Conservation (phyloP, 495 filamentous ascomycete species). For the Hypoxylon perforatum region DNA sequence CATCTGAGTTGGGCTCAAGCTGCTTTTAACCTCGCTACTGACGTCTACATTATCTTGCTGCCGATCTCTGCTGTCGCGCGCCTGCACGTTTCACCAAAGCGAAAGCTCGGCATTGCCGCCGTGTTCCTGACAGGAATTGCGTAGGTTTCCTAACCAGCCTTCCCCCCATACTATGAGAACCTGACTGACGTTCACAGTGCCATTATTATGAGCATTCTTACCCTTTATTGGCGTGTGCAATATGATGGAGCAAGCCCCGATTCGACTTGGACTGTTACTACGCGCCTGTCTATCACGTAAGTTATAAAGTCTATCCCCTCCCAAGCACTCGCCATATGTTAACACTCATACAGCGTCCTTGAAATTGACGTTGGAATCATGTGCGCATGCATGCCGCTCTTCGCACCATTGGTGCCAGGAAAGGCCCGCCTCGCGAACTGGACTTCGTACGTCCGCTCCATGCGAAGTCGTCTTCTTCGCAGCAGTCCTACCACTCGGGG, state of each 20-base stretch:
- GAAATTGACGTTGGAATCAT: slow-evolving; percentile 51
- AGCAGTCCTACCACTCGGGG: background rate
- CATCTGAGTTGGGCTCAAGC: slow-evolving; percentile 2
- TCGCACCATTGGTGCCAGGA: background rate
- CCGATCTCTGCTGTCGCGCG: background rate
- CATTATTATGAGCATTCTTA: no score
- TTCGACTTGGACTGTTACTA: no score
- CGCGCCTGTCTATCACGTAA: no score
- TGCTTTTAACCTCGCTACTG: slow-evolving; percentile 5
- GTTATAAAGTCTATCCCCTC: no score
- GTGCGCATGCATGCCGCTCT: slow-evolving; percentile 47
- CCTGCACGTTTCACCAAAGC: background rate
- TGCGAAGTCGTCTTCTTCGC: slow-evolving; percentile 4
- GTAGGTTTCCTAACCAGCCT: background rate
- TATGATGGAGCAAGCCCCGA: no score
- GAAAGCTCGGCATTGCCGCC: slow-evolving; percentile 4
- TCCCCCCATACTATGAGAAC: no score
- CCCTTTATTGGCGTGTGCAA: no score
- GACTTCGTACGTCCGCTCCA: slow-evolving; percentile 6
- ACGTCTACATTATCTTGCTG: slow-evolving; percentile 4
- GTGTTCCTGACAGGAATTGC: slow-evolving; percentile 4
- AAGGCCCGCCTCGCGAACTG: slow-evolving; percentile 2
- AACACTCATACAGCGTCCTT: slow-evolving; percentile 15
- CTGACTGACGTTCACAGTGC: no score
- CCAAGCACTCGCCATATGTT: no score